These are phyloP conservation scores for Alternaria viburni DNA, from an alignment of 2,329 filamentous ascomycete genomes.

Conservation along the genomic window DNA sequence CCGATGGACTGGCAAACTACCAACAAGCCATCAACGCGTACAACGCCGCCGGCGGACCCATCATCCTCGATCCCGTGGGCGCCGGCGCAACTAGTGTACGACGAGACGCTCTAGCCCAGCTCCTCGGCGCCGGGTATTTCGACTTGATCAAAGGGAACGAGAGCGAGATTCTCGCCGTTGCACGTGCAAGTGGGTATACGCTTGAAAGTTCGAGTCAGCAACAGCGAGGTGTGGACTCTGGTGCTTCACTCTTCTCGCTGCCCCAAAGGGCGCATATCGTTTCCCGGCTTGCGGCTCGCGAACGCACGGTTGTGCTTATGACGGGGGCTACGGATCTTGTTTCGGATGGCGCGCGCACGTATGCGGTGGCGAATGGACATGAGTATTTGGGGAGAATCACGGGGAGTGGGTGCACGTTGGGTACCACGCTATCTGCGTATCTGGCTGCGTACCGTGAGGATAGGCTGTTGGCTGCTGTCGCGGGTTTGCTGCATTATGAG, in stretches of 20 bases:
- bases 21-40: constrained; percentile 78
- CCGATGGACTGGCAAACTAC: constrained; percentile 75
- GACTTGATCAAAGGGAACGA: constrained; percentile 95
- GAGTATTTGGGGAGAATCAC: constrained; percentile 72
- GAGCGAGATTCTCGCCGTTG: constrained; percentile 79
- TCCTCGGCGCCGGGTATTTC: constrained; percentile 78
- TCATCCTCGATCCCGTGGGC: constrained; percentile 89
- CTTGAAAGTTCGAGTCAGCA: constrained; percentile 61
- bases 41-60: constrained; percentile 75
- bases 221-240: constrained; percentile 85
- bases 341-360: constrained; percentile 73
- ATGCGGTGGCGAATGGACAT: constrained; percentile 79
- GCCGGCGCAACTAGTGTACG: constrained; percentile 82
- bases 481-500: constrained; percentile 79
- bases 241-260: constrained; percentile 59
- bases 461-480: constrained; percentile 70
- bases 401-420: constrained; percentile 80
- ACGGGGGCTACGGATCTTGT: constrained; percentile 81
- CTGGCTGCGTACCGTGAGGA: constrained; percentile 56
- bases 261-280: constrained; percentile 69
- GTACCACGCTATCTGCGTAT: constrained; percentile 79
- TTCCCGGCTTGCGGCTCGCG: constrained; percentile 67
- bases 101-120: constrained; percentile 70
- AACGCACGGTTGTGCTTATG: constrained; percentile 77
- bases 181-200: constrained; percentile 56